Evolutionary conservation across 495 filamentous ascomycete genomes (phyloP).

Genomic region (Tuber magnatum): DNA sequence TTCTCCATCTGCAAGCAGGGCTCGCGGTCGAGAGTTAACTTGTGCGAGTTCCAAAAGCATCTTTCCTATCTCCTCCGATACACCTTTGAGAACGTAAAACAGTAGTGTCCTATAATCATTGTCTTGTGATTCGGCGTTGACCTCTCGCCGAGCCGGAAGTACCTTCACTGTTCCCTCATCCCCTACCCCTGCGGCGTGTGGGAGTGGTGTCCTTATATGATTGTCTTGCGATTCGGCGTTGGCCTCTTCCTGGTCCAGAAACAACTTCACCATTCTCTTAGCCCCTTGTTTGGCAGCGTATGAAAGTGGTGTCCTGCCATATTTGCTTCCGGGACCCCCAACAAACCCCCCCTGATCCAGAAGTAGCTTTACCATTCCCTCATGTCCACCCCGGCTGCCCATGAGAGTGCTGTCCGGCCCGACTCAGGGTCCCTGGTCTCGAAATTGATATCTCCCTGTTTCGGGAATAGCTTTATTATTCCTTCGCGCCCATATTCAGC

Average conservation of each 20-base stretch:
- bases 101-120: conserved; percentile 41
- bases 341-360: conserved; percentile 2
- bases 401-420: conserved; percentile 43
- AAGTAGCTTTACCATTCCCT: conserved; percentile 36
- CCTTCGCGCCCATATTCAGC: conserved; percentile 36
- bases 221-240: conserved; percentile 6
- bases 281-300: conserved; percentile 39
- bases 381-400: conserved; percentile 43
- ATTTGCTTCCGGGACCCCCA: neutral
- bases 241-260: conserved; percentile 27
- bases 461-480: conserved; percentile 37
- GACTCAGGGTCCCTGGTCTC: conserved; percentile 20
- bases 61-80: too few species aligned
- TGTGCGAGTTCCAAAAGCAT: too few species aligned
- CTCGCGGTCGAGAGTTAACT: too few species aligned
- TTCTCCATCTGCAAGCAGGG: too few species aligned
- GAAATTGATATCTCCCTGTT: conserved; percentile 9
- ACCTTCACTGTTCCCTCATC: conserved; percentile 29
- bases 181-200: conserved; percentile 34
- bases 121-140: conserved; percentile 27
- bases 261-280: conserved; percentile 35
- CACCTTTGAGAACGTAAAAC: too few species aligned
- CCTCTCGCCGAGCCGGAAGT: conserved; percentile 27
- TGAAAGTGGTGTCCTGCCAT: conserved; percentile 18
- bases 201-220: conserved; percentile 30